Evolutionary conservation across 768 basidiomycete species (phyloP), one percentile per base, ranked within the genome.

Genomic region (Mrakia hoshinonis): DNA sequence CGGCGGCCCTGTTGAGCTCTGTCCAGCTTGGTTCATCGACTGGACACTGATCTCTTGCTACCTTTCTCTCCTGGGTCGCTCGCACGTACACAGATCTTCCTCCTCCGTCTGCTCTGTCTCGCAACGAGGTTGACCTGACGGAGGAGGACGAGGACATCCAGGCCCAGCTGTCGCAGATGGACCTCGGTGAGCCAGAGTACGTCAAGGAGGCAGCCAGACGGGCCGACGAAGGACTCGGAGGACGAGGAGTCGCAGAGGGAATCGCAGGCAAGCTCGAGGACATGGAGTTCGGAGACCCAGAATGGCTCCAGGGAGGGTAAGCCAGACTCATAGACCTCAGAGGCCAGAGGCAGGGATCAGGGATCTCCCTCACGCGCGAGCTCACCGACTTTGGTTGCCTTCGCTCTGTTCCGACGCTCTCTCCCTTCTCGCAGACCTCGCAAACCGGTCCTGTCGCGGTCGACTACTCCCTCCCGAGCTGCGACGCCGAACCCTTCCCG

Each of bases 251-350:
- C 48, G 66, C 71, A 1, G 71, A 73, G 61, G 65, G 65, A 0
- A 31, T 73, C 18, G 71, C 71, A 4, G 43, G 46, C 2, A 47
- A 67, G 47, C 61, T 58, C 47, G 71, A 68, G 24, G 66, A 39
- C 2, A 67, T 73, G 65, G 64, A 66, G 29, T 26, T 70, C 12
- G 55, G 55, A 47, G 71, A 61, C n/a, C 71, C 71, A 24, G 71
- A 73, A 70, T 69, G 55, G 75, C 77, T 34, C 75, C 76, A 60
- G 78, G 78, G 60, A 79, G 80, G 80, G 78, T 78, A 34, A 77
- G 78, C 55, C 4, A n/a, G n/a, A n/a, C n/a, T n/a, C 54, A 47
- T 47, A 64, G 46, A 15, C 54, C 26, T 31, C 24, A n/a, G n/a
- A n/a, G n/a, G n/a, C n/a, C n/a, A n/a, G n/a, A n/a, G n/a, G n/a